These are phyloP conservation scores for Rhodocollybia butyracea DNA, from an alignment of 768 basidiomycete genomes.

Conservation along the genomic window DNA sequence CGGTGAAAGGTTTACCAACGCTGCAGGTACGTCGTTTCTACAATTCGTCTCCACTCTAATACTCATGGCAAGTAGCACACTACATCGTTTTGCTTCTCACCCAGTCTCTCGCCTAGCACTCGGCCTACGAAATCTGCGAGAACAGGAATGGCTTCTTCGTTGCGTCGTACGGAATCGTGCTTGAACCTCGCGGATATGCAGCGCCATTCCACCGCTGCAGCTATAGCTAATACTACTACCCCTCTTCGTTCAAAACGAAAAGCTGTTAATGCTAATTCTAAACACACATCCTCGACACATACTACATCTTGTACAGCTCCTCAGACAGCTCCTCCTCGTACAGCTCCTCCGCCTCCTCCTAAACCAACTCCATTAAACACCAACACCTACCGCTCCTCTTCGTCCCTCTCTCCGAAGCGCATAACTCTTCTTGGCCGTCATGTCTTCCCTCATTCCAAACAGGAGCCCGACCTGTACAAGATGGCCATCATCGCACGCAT, in stretches of 20 bases:
- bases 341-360: conserved; percentile 25
- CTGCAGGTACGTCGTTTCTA: conserved; percentile 65
- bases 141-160: conserved; percentile 36
- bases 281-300: conserved; percentile 12
- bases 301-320: not conserved
- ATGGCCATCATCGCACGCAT: conserved; percentile 57
- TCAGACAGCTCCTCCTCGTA: conserved; percentile 14
- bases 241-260: conserved; percentile 44
- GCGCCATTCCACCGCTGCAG: conserved; percentile 9
- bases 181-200: conserved; percentile 39
- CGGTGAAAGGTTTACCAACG: conserved; percentile 79
- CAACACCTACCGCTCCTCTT: conserved; percentile 38
- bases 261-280: conserved; percentile 26
- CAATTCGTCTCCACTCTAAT: too few relatives aligned
- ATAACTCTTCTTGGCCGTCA: conserved; percentile 42
- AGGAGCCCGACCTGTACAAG: conserved; percentile 60
- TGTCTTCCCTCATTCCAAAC: conserved; percentile 55
- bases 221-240: conserved; percentile 30
- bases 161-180: conserved; percentile 57
- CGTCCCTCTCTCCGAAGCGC: conserved; percentile 47
- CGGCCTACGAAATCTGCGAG: conserved; percentile 40
- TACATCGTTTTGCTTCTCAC: conserved; percentile 1
- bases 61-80: too few relatives aligned
- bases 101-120: conserved; percentile 38
- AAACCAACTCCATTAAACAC: conserved; percentile 14